Conservation (phyloP, 768 basidiomycete species). For the Hydnomerulius pinastri region DNA sequence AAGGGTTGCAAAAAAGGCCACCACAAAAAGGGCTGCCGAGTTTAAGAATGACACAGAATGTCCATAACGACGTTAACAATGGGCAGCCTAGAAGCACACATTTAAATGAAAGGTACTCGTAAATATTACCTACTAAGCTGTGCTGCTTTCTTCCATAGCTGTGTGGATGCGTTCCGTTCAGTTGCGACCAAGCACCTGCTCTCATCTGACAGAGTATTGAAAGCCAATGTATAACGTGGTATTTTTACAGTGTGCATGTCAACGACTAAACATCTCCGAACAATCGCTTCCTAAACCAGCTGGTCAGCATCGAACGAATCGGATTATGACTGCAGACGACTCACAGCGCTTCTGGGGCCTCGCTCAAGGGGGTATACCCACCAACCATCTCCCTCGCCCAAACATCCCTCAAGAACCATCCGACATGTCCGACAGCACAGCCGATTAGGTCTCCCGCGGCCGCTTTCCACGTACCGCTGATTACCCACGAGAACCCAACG, state of each 20-base stretch:
- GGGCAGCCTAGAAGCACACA: neutral
- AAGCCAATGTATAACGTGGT: conserved; percentile 3
- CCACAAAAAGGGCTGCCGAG: neutral
- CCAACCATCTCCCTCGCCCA: conserved; percentile 89
- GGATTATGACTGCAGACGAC: conserved; percentile 30
- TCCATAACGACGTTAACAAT: neutral
- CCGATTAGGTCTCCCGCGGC: conserved; percentile 82
- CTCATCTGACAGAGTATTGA: neutral
- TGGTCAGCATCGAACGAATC: conserved; percentile 4
- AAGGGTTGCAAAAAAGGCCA: neutral
- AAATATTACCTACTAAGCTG: neutral
- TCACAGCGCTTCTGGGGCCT: conserved; percentile 70
- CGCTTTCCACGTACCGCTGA: conserved; percentile 82
- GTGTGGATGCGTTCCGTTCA: neutral
- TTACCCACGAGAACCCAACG: conserved; percentile 81
- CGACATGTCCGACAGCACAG: conserved; percentile 84
- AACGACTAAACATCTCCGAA: conserved; percentile 54
- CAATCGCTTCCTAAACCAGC: conserved; percentile 53
- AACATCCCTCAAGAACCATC: conserved; percentile 84
- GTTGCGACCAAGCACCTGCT: neutral
- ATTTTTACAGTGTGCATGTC: conserved; percentile 7
- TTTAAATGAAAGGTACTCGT: neutral
- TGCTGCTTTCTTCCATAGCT: neutral
- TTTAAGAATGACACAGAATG: neutral
- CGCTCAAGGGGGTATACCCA: conserved; percentile 68